phyloP scores from a whole-genome alignment of 805 yeast genomes.

The Candida silvatica region DNA sequence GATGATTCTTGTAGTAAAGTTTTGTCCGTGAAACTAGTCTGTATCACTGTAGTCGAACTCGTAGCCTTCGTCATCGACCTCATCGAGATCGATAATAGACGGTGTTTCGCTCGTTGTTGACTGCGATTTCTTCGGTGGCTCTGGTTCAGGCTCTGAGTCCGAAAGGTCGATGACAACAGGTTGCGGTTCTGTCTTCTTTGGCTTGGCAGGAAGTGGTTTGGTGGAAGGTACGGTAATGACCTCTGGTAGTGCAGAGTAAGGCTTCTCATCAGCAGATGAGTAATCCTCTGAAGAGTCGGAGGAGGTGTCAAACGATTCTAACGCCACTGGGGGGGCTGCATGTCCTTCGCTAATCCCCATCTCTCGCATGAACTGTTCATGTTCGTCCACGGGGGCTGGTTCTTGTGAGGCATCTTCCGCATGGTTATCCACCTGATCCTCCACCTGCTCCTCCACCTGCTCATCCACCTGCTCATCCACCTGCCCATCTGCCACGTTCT shows the following conservation, averaged over 20 bases:
- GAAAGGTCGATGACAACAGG: not conserved
- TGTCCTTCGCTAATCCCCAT: conserved; percentile 3
- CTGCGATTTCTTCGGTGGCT: not conserved
- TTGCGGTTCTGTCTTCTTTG: not conserved
- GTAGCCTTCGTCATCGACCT: conserved; percentile 25
- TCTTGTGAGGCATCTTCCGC: too few relatives aligned
- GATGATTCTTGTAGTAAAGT: not conserved
- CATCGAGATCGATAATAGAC: conserved; percentile 2
- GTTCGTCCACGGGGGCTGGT: not conserved
- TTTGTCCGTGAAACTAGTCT: conserved; percentile 7
- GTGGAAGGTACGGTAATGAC: too few relatives aligned
- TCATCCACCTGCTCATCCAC: not conserved
- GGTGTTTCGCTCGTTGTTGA: not conserved
- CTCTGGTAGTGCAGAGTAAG: too few relatives aligned
- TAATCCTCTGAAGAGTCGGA: too few relatives aligned
- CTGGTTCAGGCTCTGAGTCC: not conserved
- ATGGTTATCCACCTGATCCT: not conserved
- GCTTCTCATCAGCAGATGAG: too few relatives aligned
- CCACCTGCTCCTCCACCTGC: conserved; percentile 1
- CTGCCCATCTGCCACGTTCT: too few relatives aligned
- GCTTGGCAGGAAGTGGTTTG: not conserved
- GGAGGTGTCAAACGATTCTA: too few relatives aligned
- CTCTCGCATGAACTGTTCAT: not conserved
- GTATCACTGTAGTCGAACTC: conserved; percentile 37
- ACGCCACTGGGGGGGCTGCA: too few relatives aligned